Conservation (phyloP, 192 early-diverging fungal species). For the Coemansia sp. region DNA sequence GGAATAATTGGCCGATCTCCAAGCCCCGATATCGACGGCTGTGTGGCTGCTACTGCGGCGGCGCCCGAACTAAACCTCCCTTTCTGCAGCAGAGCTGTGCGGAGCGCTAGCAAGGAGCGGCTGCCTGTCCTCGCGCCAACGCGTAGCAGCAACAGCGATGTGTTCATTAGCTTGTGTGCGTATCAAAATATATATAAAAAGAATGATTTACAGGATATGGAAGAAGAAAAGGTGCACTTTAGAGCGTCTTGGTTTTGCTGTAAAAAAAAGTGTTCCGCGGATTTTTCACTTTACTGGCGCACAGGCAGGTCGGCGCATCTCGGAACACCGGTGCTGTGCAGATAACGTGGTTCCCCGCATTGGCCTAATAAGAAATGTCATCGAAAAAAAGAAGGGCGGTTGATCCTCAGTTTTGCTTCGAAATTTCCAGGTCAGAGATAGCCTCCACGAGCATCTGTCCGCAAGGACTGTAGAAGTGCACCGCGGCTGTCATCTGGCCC, state of each 20-base stretch:
- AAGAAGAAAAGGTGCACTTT: background rate
- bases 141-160: background rate
- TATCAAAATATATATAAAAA: background rate
- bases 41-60: background rate
- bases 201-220: background rate
- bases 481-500: conserved; percentile 14
- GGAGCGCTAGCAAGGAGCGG: background rate
- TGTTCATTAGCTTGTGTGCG: background rate
- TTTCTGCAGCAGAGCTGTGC: background rate
- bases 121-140: background rate
- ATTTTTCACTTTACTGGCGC: background rate
- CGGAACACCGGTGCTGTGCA: conserved; percentile 7
- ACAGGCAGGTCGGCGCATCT: background rate
- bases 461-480: conserved; percentile 34
- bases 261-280: background rate
- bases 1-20: background rate
- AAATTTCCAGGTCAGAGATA: conserved; percentile 22
- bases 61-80: conserved; percentile 1
- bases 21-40: background rate
- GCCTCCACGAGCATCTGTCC: conserved; percentile 43
- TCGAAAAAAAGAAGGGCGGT: background rate
- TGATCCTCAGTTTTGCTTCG: background rate
- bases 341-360: background rate
- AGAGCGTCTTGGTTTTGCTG: background rate
- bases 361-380: background rate